These are phyloP conservation scores for Pyrenochaeta sp. DNA, from an alignment of 2,329 filamentous ascomycete species.

Conservation along the genomic window DNA sequence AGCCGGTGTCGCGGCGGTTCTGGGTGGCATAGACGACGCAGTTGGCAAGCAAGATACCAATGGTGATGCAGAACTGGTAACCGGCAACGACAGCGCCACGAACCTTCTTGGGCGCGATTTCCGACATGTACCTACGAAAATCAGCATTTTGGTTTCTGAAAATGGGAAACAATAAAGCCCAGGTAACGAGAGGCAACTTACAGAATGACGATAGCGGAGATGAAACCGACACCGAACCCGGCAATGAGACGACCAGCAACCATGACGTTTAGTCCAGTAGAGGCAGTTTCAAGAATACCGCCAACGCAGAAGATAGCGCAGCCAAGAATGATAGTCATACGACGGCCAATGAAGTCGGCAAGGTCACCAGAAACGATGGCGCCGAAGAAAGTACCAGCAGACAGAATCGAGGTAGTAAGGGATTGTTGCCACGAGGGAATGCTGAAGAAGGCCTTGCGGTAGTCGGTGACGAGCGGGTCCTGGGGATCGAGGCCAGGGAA, in stretches of 20 bases:
- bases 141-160: too few relatives aligned
- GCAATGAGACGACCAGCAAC: conserved; percentile 76
- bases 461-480: conserved; percentile 64
- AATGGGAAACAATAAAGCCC: too few relatives aligned
- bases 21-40: conserved; percentile 78
- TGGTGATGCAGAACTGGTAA: conserved; percentile 85
- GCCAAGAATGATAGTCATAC: conserved; percentile 67
- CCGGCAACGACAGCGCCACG: conserved; percentile 76
- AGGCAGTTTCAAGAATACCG: conserved; percentile 66
- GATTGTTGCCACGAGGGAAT: conserved; percentile 55
- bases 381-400: conserved; percentile 79
- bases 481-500: conserved; percentile 60
- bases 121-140: conserved; percentile 75
- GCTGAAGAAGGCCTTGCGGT: conserved; percentile 56
- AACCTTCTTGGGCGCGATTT: conserved; percentile 74
- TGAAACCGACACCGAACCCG: conserved; percentile 75
- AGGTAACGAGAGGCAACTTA: conserved; percentile 42
- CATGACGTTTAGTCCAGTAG: conserved; percentile 68
- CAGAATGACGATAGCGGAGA: conserved; percentile 67
- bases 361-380: conserved; percentile 66
- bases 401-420: conserved; percentile 76
- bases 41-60: conserved; percentile 78
- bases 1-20: conserved; percentile 67
- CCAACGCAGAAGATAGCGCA: conserved; percentile 67
- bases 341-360: conserved; percentile 71